These are phyloP conservation scores for Starmera dryadoides DNA, from an alignment of 805 yeast genomes.

Conservation along the genomic window DNA sequence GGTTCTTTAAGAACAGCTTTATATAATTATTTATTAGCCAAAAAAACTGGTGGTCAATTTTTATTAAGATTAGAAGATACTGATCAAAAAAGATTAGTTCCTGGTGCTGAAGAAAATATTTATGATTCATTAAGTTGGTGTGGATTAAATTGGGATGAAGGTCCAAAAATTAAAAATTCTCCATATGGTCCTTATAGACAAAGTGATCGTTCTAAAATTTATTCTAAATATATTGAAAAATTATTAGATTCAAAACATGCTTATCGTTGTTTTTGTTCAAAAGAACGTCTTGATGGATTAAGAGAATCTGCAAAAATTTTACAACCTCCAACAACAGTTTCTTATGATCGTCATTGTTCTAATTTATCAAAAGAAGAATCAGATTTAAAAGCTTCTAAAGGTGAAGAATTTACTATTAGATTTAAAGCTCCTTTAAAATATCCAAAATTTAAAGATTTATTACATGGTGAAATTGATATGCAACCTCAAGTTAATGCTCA, in stretches of 20 bases:
- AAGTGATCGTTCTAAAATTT: conserved; percentile 67
- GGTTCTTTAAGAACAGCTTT: conserved; percentile 93
- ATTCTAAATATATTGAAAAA: conserved; percentile 47
- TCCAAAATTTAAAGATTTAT: conserved; percentile 59
- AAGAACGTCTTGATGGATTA: conserved; percentile 62
- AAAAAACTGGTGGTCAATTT: conserved; percentile 72
- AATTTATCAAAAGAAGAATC: conserved; percentile 36
- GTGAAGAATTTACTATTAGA: conserved; percentile 50
- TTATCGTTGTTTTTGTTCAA: conserved; percentile 81
- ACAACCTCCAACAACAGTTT: conserved; percentile 84
- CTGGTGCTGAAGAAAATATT: conserved; percentile 78
- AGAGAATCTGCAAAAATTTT: conserved; percentile 67
- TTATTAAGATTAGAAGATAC: conserved; percentile 87
- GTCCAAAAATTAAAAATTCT: conserved; percentile 44
- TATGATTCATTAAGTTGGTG: conserved; percentile 76
- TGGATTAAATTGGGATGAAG: conserved; percentile 71
- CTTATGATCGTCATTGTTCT: conserved; percentile 81
- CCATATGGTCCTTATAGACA: conserved; percentile 74
- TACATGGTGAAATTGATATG: conserved; percentile 70
- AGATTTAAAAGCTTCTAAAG: conserved; percentile 22
- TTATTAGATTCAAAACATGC: conserved; percentile 65
- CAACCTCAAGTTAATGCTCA: conserved; percentile 70
- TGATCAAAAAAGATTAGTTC: conserved; percentile 70
- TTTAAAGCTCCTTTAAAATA: conserved; percentile 70
- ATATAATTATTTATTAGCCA: conserved; percentile 80